Base-by-base conservation (phyloP, 1,284 basidiomycete genomes). In the Pseudomicrostroma phylloplanum region DNA sequence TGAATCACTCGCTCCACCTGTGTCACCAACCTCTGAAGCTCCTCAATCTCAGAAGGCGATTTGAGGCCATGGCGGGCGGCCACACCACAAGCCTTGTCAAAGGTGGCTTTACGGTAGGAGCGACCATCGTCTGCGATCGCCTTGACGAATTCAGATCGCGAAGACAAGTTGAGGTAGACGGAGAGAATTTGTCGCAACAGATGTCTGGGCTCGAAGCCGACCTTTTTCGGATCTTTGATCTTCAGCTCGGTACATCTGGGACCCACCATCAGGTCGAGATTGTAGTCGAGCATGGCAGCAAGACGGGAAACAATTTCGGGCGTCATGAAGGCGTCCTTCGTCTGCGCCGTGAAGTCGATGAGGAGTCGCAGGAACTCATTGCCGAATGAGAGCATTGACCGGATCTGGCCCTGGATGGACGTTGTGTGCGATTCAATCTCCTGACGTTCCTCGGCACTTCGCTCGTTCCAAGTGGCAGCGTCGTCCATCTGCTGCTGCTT, bases 281-380 rank as follows among this genome's bases (percentile, higher is more conserved):
- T 97, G 82, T 94, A 94, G 79, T 96, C 90, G 70, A 99, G 82
- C 90, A 97, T 97, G 0, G 93, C 93, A 2, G 96, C 94, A 17
- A 99, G 84, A 46, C 90, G 86, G 76, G 94, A 89, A 36, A 98
- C 91, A 61, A 99, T 96, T 81, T 99, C 96, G 1, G 90, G 89
- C 80, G 90, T 89, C 86, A 97, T 89, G 81, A 98, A 99, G 0
- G 94, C 92, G 48, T 85, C 86, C 74, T 89, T 91, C 0, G 91
- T 91, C 77, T 96, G 90, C 0, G 87, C 89, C 0, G 94, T 96
- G 80, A 98, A 94, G 60, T 90, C 85, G 77, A 91, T 91, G 67
- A 99, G 85, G 23, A 97, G 83, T 55, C 88, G 87, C 26, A 98
- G 87, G 13, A 92, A 93, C 36, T 90, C 91, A 66, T 89, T 86